A percentile compares a stretch with the other conserved stretches of the same genome.
phyloP scores from a whole-genome alignment of 139 green algal genomes.

The Tetratostichococcus sp. region DNA sequence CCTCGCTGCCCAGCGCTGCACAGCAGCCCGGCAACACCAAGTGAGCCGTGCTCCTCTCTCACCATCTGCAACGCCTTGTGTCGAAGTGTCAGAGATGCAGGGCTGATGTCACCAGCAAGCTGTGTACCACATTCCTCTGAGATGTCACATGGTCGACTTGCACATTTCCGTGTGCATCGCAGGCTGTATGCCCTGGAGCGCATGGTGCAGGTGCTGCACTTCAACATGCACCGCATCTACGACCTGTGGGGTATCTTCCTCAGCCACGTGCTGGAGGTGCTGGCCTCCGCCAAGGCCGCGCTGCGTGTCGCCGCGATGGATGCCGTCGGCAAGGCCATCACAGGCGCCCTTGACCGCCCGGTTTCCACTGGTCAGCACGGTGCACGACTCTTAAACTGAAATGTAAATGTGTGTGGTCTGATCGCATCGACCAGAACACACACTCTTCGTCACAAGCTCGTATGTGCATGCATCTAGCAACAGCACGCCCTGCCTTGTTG shows the following conservation, averaged over 20 bases:
- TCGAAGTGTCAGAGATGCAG: no score
- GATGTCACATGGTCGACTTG: no score
- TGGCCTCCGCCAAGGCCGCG: conserved; percentile 30
- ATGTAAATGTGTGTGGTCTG: no score
- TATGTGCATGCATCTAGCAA: no score
- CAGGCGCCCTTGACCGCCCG: conserved; percentile 34
- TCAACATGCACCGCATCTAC: conserved; percentile 59
- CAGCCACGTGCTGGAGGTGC: conserved; percentile 65
- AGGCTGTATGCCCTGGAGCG: conserved; percentile 60
- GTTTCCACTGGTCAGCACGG: not conserved
- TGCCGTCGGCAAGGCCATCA: conserved; percentile 60
- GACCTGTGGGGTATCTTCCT: conserved; percentile 79
- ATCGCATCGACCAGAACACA: no score
- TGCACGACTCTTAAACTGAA: no score
- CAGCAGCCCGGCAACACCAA: conserved; percentile 25
- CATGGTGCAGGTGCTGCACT: conserved; percentile 72
- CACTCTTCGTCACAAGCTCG: no score
- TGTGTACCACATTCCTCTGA: no score
- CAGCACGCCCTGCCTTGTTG: no score
- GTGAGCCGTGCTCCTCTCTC: not conserved
- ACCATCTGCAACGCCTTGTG: no score
- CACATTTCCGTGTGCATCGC: not conserved
- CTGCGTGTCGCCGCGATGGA: conserved; percentile 58
- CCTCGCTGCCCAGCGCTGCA: conserved; percentile 21
- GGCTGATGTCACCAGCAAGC: no score